Percentiles rank a stretch among this genome's conserved stretches.
These are phyloP conservation scores for Inga leiocalycina DNA, from an alignment of 306 rosid genomes.

Conservation along the genomic window DNA sequence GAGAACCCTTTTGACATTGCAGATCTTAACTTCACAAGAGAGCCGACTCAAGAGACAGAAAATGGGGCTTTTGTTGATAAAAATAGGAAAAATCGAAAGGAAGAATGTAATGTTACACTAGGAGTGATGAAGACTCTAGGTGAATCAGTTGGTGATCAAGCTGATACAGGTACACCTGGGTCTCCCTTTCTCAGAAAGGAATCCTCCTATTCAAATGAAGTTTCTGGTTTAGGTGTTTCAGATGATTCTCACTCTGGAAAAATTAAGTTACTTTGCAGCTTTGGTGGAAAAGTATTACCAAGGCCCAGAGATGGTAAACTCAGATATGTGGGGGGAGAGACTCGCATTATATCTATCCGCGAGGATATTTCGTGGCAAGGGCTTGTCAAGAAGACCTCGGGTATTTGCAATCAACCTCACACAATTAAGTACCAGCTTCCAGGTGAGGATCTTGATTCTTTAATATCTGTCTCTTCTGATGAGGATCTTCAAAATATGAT, in stretches of 20 bases:
- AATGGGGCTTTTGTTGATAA: constrained; percentile 41
- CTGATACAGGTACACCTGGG: constrained; percentile 28
- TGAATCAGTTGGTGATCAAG: constrained; percentile 46
- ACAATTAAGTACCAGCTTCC: constrained; percentile 84
- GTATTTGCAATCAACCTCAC: constrained; percentile 68
- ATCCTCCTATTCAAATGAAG: constrained; percentile 49
- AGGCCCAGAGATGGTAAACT: constrained; percentile 78
- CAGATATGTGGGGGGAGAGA: constrained; percentile 79
- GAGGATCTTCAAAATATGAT: constrained; percentile 89
- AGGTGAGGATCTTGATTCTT: constrained; percentile 82
- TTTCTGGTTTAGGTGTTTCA: constrained; percentile 41
- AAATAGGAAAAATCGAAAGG: constrained; percentile 39
- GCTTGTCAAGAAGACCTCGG: constrained; percentile 62
- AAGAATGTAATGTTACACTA: constrained; percentile 38
- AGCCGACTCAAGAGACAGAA: constrained; percentile 49
- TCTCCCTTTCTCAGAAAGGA: constrained; percentile 41
- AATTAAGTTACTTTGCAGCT: constrained; percentile 76
- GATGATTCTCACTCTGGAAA: constrained; percentile 54
- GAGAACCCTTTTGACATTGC: constrained; percentile 56
- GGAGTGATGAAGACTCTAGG: constrained; percentile 45
- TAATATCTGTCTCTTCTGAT: constrained; percentile 75
- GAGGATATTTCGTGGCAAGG: constrained; percentile 59
- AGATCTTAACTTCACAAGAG: constrained; percentile 42
- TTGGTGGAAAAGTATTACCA: constrained; percentile 72
- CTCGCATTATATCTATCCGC: constrained; percentile 61